Evolutionary conservation across 768 basidiomycete genomes (phyloP), one percentile per base, ranked within the genome.

Genomic region (Phaeolepiota aurea): DNA sequence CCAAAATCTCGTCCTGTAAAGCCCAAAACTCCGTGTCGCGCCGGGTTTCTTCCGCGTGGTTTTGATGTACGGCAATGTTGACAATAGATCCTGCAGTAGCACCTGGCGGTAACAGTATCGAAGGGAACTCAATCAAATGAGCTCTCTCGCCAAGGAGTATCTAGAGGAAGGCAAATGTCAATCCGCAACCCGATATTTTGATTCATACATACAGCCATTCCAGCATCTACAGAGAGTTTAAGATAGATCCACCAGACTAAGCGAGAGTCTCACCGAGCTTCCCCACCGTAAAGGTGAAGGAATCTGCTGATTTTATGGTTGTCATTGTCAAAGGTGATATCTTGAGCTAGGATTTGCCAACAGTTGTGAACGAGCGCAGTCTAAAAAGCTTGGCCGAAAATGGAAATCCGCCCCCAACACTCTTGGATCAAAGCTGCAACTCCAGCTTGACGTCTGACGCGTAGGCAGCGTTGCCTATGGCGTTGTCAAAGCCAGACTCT

Each of bases 111-210:
- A 98, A 69, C 1, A 98, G 76, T 28, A 99, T 72, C 0, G 96
- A 98, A 1, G 96, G 96, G 59, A 98, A 99, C 62, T 99, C 94
- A 52, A 99, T 94, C 23, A 98, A 73, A 55, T 98, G 94, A 13
- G 93, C 93, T 32, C 90, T 77, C 58, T 89, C 90, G 12, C 94
- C 92, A 11, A 97, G 74, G 1, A 94, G 74, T 48, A 96, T 93
- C 90, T 91, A 9, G 13, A 32, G 19, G 40, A 21, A 32, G 40
- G 20, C 5, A 32, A 3, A 31, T 14, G 23, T 40, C 13, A 30
- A 7, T 37, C 20, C 15, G 42, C 42, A 39, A 43, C 25, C 12
- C 15, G 33, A 14, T 25, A 12, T 31, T 22, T 32, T 21, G 35
- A 37, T 43, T 19, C 32, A 20, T 21, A 36, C 28, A 35, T 49